Evolutionary conservation across 768 basidiomycete genomes (phyloP).

Genomic region (Macrolepiota albuminosa): DNA sequence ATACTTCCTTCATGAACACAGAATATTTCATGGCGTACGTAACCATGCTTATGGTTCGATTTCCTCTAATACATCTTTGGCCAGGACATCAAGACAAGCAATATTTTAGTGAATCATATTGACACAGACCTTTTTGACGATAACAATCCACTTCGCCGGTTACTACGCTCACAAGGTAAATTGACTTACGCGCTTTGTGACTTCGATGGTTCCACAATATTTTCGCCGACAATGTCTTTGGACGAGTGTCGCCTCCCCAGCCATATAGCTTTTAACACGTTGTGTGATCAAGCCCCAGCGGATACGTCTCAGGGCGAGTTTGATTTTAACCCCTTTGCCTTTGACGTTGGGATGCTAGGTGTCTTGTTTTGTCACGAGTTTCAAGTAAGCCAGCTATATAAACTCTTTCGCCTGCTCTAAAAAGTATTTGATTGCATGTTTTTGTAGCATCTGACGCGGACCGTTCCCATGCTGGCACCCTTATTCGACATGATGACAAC

Average conservation of each 20-base stretch:
- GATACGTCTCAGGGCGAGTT: conserved; percentile 20
- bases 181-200: no score
- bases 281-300: background rate
- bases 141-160: background rate
- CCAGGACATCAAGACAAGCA: conserved; percentile 15
- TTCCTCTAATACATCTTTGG: no score
- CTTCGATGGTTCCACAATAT: no score
- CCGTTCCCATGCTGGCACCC: no score
- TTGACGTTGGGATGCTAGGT: conserved; percentile 15
- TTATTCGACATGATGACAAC: conserved; percentile 18
- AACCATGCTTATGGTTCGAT: no score
- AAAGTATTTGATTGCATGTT: background rate
- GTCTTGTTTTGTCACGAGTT: background rate
- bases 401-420: no score
- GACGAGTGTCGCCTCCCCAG: conserved; percentile 12
- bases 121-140: background rate
- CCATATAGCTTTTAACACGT: background rate
- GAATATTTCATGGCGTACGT: no score
- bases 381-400: conserved; percentile 4
- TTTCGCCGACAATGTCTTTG: conserved; percentile 7
- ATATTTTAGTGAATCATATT: conserved; percentile 18
- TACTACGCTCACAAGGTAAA: conserved; percentile 3
- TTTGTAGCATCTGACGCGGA: conserved; percentile 12
- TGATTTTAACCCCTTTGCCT: conserved; percentile 23
- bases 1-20: no score